Percentiles rank a stretch among this genome's conserved stretches.
These are phyloP conservation scores for Exophiala calicioides DNA, from an alignment of 2,329 filamentous ascomycete species.

Conservation along the genomic window DNA sequence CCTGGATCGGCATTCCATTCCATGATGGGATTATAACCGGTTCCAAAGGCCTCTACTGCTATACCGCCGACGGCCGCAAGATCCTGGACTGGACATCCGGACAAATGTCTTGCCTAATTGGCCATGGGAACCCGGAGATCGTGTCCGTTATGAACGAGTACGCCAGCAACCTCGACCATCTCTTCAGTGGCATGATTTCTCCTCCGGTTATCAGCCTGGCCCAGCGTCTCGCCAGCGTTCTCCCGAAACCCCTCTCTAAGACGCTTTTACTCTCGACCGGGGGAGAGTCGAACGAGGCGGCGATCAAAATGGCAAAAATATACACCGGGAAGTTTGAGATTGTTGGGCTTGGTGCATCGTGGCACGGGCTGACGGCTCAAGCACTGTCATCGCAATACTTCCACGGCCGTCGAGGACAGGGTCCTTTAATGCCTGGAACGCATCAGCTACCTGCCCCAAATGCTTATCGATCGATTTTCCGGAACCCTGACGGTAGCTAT, in stretches of 20 bases:
- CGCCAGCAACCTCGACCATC: slow-evolving; percentile 57
- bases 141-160: slow-evolving; percentile 54
- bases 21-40: slow-evolving; percentile 46
- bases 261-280: slow-evolving; percentile 62
- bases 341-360: slow-evolving; percentile 60
- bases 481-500: slow-evolving; percentile 59
- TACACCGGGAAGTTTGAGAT: slow-evolving; percentile 67
- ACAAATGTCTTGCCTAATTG: slow-evolving; percentile 62
- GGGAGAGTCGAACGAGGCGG: slow-evolving; percentile 61
- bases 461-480: slow-evolving; percentile 63
- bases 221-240: slow-evolving; percentile 51
- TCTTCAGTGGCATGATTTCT: slow-evolving; percentile 61
- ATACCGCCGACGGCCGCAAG: slow-evolving; percentile 44
- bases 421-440: slow-evolving; percentile 56
- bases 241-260: slow-evolving; percentile 55
- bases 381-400: slow-evolving; percentile 57
- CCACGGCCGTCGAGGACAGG: slow-evolving; percentile 51
- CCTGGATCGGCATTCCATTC: slow-evolving; percentile 32
- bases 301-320: slow-evolving; percentile 64
- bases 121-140: slow-evolving; percentile 61
- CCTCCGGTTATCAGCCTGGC: slow-evolving; percentile 59
- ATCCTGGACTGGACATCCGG: slow-evolving; percentile 63
- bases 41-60: slow-evolving; percentile 50
- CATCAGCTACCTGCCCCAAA: slow-evolving; percentile 62
- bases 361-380: slow-evolving; percentile 62